Evolutionary conservation across 2,329 filamentous ascomycete genomes (phyloP), one percentile per base, ranked within the genome.

Genomic region (Aspergillus ibericus): DNA sequence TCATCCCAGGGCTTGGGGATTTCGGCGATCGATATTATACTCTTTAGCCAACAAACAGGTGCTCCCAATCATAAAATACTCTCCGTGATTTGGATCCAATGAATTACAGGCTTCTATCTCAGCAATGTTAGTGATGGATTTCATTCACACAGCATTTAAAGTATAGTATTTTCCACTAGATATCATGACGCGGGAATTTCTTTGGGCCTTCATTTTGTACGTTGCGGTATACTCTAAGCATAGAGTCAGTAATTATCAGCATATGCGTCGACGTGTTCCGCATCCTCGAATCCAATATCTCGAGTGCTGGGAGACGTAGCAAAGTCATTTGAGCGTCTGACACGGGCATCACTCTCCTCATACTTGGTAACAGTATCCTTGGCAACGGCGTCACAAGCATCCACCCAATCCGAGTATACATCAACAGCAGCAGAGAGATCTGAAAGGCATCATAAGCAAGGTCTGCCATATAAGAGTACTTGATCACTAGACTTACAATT

Each of bases 21-120:
- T 98, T 98, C 76, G 93, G 93, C 60, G 93, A 98, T 75, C 84
- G 93, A 65, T 98, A 95, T 78, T 98, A 97, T 77, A 97, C 93
- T 56, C 85, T 96, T 76, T 96, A 81, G 12, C 20, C 36, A 18
- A 22, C 38, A 9, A 16, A n/a, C 27, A 12, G 15, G 20, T 32
- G 16, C 18, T 48, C 13, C n/a, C 25, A 25, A 5, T 48, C n/a
- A 4, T 44, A 5, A 16, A 34, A 53, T 9, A 20, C 10, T 25
- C 25, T 32, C 29, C 9, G 1, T 32, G 8, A 27, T 50, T 12
- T 20, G 13, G 15, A 20, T 34, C 29, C 10, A 57, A 56, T 27
- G 5, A 20, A 13, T 2, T 42, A 42, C 18, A 22, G 18, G 5
- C 13, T 32, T 42, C 20, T 16, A 48, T 27, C 15, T 32, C 9